Evolutionary conservation across 2,329 filamentous ascomycete species (phyloP).

Genomic region (Pseudogymnoascus destructans): DNA sequence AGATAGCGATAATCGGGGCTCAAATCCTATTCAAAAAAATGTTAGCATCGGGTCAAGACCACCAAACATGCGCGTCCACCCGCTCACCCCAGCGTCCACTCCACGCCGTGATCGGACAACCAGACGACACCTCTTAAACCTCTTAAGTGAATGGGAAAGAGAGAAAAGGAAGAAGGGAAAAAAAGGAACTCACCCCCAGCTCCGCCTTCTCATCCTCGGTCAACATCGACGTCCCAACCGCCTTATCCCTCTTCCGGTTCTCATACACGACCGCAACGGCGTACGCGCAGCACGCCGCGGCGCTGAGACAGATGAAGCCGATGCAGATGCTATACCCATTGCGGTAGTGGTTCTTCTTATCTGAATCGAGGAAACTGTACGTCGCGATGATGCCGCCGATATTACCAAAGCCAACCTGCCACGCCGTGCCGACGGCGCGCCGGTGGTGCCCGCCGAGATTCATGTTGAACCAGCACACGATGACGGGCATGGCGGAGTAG

Average conservation of each 20-base stretch:
- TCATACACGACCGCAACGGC: slow-evolving; percentile 41
- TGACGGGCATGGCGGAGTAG: slow-evolving; percentile 82
- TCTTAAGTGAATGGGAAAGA: background rate
- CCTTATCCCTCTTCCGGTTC: slow-evolving; percentile 46
- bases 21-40: slow-evolving; percentile 19
- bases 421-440: slow-evolving; percentile 56
- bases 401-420: slow-evolving; percentile 69
- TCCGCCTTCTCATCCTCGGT: slow-evolving; percentile 47
- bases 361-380: slow-evolving; percentile 49
- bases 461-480: slow-evolving; percentile 75
- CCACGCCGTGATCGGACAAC: background rate
- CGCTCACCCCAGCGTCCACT: background rate
- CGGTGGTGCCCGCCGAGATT: slow-evolving; percentile 63
- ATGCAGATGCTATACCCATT: slow-evolving; percentile 69
- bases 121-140: background rate
- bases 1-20: slow-evolving; percentile 26
- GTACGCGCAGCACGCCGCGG: slow-evolving; percentile 47
- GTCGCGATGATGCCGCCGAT: slow-evolving; percentile 69
- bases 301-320: slow-evolving; percentile 57
- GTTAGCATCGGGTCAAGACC: slow-evolving; percentile 12
- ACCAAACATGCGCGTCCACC: background rate
- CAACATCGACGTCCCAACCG: slow-evolving; percentile 33
- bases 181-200: slow-evolving; percentile 27
- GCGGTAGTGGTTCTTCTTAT: slow-evolving; percentile 51
- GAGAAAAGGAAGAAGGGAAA: background rate